Conservation (phyloP, 1,284 basidiomycete genomes). For the Calocybe gambosa region DNA sequence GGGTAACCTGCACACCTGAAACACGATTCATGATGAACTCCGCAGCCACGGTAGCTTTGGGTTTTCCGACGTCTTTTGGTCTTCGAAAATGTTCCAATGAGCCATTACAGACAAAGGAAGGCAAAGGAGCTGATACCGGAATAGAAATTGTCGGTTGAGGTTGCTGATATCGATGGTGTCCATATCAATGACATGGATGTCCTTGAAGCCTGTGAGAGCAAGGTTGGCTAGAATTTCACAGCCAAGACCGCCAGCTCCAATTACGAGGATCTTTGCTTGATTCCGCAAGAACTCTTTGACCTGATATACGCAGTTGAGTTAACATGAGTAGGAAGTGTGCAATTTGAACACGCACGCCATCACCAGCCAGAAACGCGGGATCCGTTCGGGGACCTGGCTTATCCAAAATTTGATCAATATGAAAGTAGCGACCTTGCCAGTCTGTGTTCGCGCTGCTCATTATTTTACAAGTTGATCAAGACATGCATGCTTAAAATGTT, state of each 20-base stretch:
- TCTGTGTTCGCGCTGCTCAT: constrained; percentile 29
- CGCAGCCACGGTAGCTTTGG: constrained; percentile 92
- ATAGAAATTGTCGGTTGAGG: constrained; percentile 96
- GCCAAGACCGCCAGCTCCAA: constrained; percentile 92
- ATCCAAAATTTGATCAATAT: constrained; percentile 79
- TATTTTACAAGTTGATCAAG: not conserved
- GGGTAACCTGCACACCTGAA: constrained; percentile 89
- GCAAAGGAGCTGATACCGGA: constrained; percentile 53
- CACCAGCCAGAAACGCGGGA: constrained; percentile 66
- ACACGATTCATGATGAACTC: constrained; percentile 95
- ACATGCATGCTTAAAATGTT: not conserved
- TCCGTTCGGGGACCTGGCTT: constrained; percentile 78
- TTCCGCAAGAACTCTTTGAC: constrained; percentile 85
- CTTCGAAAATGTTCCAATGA: constrained; percentile 33
- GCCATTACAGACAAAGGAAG: not conserved
- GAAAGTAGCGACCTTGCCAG: constrained; percentile 70
- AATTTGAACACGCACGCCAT: constrained; percentile 44
- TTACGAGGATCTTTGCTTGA: constrained; percentile 90
- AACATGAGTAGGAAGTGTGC: constrained; percentile 2
- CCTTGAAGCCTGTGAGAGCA: constrained; percentile 90
- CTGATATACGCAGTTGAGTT: constrained; percentile 33
- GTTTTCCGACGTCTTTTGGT: constrained; percentile 86
- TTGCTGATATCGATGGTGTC: constrained; percentile 99
- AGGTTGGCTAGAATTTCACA: constrained; percentile 95
- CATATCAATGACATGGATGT: constrained; percentile 99